These are phyloP conservation scores for Volvox carteri DNA, from an alignment of 163 green algal genomes.

Conservation along the genomic window DNA sequence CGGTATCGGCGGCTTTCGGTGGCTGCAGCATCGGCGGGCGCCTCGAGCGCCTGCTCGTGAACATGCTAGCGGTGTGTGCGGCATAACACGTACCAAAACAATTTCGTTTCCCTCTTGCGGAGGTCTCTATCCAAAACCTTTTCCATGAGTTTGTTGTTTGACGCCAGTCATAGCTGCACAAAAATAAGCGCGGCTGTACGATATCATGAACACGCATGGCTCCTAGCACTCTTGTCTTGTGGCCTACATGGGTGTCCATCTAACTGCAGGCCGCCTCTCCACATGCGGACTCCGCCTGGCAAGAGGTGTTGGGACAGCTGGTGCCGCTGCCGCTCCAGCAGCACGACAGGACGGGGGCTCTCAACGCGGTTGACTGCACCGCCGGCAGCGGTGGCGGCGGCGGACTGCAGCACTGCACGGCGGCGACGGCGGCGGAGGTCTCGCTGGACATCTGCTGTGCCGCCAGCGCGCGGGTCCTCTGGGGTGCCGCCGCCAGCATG, in stretches of 20 bases:
- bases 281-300: not conserved
- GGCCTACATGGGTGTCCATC: too few species aligned
- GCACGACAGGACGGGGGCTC: too few species aligned
- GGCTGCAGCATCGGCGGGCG: not conserved
- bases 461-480: conserved; percentile 6
- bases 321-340: not conserved
- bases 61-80: conserved; percentile 15
- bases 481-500: conserved; percentile 11
- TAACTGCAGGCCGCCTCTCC: conserved; percentile 17
- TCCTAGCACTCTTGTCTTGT: too few species aligned
- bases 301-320: not conserved
- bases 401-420: not conserved
- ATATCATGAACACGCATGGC: too few species aligned
- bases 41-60: conserved; percentile 1
- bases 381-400: not conserved
- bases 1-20: not conserved
- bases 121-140: too few species aligned
- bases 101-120: too few species aligned
- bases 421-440: not conserved
- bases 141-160: too few species aligned
- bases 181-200: too few species aligned
- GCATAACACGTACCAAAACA: too few species aligned
- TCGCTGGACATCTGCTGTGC: conserved; percentile 9
- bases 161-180: too few species aligned
- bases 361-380: not conserved